phyloP scores from a whole-genome alignment of 2,329 filamentous ascomycete genomes.

The Fonsecaea nubica region DNA sequence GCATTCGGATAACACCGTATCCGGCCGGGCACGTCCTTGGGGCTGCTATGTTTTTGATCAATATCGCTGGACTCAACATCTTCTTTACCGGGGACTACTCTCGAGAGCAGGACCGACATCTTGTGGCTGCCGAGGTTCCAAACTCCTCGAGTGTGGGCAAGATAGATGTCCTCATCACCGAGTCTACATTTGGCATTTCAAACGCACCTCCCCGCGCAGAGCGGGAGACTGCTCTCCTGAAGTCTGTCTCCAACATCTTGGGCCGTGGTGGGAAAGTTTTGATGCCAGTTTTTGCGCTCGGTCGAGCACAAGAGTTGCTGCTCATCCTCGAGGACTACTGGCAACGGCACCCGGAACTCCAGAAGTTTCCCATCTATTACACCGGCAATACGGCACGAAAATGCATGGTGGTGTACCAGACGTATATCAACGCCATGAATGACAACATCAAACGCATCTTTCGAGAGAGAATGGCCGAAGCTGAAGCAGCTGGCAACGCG shows the following conservation, averaged over 20 bases:
- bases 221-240: constrained; percentile 92
- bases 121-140: constrained; percentile 91
- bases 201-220: constrained; percentile 90
- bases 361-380: constrained; percentile 95
- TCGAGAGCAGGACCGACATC: constrained; percentile 89
- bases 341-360: constrained; percentile 84
- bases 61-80: constrained; percentile 95
- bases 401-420: constrained; percentile 99
- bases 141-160: constrained; percentile 70
- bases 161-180: constrained; percentile 94
- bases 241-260: constrained; percentile 87
- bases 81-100: constrained; percentile 99
- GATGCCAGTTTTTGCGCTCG: constrained; percentile 94
- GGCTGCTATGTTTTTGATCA: constrained; percentile 96
- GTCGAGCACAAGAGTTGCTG: constrained; percentile 89
- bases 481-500: constrained; percentile 77
- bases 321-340: constrained; percentile 97
- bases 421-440: constrained; percentile 98
- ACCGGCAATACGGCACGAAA: constrained; percentile 92
- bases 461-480: constrained; percentile 87
- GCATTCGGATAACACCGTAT: constrained; percentile 94
- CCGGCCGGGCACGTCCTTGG: constrained; percentile 97
- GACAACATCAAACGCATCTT: constrained; percentile 98
- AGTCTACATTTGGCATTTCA: constrained; percentile 95
- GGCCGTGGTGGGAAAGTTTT: constrained; percentile 91